phyloP scores from a whole-genome alignment of 2,329 filamentous ascomycete species.

The Lasiodiplodia citricola region DNA sequence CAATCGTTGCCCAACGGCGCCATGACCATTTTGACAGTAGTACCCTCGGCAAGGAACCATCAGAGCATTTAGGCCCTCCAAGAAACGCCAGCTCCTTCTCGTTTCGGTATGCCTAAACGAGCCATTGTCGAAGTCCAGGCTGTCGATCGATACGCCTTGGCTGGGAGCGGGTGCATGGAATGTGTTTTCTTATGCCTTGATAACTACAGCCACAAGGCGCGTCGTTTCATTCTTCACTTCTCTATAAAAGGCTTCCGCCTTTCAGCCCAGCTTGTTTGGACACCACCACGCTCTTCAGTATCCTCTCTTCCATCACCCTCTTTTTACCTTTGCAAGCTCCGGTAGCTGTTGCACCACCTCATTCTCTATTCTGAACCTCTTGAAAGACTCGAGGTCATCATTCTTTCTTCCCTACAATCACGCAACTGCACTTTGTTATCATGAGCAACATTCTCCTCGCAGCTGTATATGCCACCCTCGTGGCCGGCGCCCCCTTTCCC shows the following conservation, averaged over 20 bases:
- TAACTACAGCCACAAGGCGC: not conserved
- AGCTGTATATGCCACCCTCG: slow-evolving; percentile 14
- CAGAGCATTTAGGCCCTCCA: not conserved
- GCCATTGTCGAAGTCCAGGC: not conserved
- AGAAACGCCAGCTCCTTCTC: slow-evolving; percentile 9
- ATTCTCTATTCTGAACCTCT: slow-evolving; percentile 9
- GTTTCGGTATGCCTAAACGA: not conserved
- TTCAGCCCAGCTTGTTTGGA: not conserved
- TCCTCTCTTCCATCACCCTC: slow-evolving; percentile 2
- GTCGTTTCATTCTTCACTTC: slow-evolving; percentile 9
- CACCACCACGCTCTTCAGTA: slow-evolving; percentile 15
- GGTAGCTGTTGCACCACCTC: slow-evolving; percentile 18
- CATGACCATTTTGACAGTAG: not conserved
- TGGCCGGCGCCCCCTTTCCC: slow-evolving; percentile 13
- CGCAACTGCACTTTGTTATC: not conserved
- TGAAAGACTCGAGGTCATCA: slow-evolving; percentile 8
- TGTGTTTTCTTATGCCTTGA: not conserved
- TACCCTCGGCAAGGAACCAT: slow-evolving; percentile 5
- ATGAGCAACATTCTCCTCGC: slow-evolving; percentile 12
- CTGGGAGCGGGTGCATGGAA: not conserved
- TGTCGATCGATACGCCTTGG: slow-evolving; percentile 1
- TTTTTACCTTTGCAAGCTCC: slow-evolving; percentile 17
- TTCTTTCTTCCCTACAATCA: not conserved
- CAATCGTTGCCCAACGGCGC: not conserved
- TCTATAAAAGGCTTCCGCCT: slow-evolving; percentile 17